These are phyloP conservation scores for Massospora cicadina DNA, from an alignment of 371 early-diverging fungal genomes.

Conservation along the genomic window DNA sequence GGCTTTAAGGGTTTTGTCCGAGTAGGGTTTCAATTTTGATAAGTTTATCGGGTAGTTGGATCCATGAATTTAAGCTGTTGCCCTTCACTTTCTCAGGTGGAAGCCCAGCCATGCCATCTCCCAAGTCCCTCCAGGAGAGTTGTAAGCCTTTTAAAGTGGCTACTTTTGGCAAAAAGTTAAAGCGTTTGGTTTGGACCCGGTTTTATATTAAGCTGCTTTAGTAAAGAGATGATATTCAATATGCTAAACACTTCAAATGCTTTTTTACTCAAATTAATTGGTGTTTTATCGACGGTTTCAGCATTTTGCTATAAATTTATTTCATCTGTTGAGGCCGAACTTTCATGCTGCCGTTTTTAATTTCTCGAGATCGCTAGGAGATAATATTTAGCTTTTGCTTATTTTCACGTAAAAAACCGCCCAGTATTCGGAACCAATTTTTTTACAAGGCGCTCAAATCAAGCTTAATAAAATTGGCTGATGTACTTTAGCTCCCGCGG, in stretches of 20 bases:
- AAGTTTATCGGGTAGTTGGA: no score
- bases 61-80: no score
- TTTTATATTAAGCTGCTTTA: neutral
- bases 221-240: neutral
- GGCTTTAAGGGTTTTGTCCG: no score
- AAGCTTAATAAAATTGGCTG: slow-evolving; percentile 8
- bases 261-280: neutral
- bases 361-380: neutral
- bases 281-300: neutral
- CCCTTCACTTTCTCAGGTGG: neutral
- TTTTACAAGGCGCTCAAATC: no score
- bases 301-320: neutral
- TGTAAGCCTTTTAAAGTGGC: neutral
- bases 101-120: neutral
- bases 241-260: neutral
- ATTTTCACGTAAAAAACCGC: no score
- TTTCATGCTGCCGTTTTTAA: neutral
- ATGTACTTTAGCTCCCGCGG: slow-evolving; percentile 7
- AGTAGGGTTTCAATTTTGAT: no score
- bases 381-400: neutral
- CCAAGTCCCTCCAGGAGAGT: neutral
- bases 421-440: no score
- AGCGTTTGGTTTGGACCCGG: neutral
- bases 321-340: neutral
- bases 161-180: no score